phyloP scores from a whole-genome alignment of 2,329 filamentous ascomycete genomes.

The Rutstroemia sp. region DNA sequence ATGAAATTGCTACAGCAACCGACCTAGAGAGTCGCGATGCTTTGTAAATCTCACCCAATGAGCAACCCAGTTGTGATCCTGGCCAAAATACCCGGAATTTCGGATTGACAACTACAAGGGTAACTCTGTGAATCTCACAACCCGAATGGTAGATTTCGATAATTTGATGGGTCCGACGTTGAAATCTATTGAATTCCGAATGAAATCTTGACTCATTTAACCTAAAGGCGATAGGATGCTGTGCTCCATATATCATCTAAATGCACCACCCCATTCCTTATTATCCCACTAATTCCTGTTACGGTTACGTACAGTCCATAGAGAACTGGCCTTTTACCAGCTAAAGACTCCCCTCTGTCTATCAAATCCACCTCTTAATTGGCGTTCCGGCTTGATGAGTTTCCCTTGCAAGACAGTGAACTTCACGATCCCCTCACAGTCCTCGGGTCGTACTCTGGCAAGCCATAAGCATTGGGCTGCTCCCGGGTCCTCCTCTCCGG shows the following conservation, averaged over 20 bases:
- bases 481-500: constrained; percentile 37
- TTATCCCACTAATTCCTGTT: neutral
- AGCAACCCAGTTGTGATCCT: too few species aligned
- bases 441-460: constrained; percentile 74
- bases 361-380: constrained; percentile 89
- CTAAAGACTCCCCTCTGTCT: constrained; percentile 71
- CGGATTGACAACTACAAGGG: neutral
- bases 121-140: neutral
- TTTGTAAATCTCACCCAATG: neutral
- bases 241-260: constrained; percentile 3
- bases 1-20: neutral
- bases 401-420: constrained; percentile 92
- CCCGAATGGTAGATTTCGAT: neutral
- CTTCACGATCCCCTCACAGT: constrained; percentile 85
- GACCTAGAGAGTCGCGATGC: neutral
- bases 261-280: constrained; percentile 10
- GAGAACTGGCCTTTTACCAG: constrained; percentile 51
- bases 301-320: too few species aligned
- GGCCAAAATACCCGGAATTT: too few species aligned
- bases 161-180: neutral
- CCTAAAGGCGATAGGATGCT: neutral
- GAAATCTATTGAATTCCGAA: neutral
- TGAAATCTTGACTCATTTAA: constrained; percentile 1
- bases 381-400: constrained; percentile 79
- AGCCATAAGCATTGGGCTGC: constrained; percentile 92